These are phyloP conservation scores for Leccinum glutinopallens DNA, from an alignment of 1,284 basidiomycete genomes.

Conservation along the genomic window DNA sequence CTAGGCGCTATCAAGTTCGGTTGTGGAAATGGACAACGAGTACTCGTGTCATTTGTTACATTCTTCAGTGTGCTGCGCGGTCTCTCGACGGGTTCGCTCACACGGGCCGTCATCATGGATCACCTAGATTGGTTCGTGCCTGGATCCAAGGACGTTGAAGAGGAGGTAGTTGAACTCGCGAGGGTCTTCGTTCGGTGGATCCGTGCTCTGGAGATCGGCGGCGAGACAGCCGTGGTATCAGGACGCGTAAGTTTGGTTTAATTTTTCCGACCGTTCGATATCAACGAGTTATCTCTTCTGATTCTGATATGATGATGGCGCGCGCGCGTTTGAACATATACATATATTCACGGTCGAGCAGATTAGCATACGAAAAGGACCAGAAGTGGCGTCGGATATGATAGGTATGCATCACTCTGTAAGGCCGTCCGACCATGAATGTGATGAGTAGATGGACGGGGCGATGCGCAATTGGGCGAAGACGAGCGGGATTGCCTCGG, in stretches of 20 bases:
- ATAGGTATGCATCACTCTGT: conserved; percentile 46
- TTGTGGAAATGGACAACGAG: not conserved
- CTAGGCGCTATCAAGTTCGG: not conserved
- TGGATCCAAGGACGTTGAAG: conserved; percentile 58
- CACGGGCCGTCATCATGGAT: conserved; percentile 79
- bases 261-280: too few relatives aligned
- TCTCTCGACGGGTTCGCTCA: conserved; percentile 55
- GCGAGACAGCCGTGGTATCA: conserved; percentile 78
- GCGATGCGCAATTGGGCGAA: not conserved
- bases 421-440: conserved; percentile 30
- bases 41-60: not conserved
- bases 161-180: conserved; percentile 64
- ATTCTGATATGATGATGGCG: not conserved
- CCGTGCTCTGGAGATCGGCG: conserved; percentile 74
- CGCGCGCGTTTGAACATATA: not conserved
- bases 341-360: conserved; percentile 44
- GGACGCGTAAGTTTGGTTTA: conserved; percentile 45
- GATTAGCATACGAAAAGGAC: conserved; percentile 45
- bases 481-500: not conserved
- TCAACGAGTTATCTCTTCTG: not conserved
- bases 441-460: not conserved
- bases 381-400: conserved; percentile 54
- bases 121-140: conserved; percentile 78
- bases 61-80: conserved; percentile 55
- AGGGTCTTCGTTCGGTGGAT: conserved; percentile 62